Conservation (phyloP, 306 rosid species). For the Quercus wislizeni region DNA sequence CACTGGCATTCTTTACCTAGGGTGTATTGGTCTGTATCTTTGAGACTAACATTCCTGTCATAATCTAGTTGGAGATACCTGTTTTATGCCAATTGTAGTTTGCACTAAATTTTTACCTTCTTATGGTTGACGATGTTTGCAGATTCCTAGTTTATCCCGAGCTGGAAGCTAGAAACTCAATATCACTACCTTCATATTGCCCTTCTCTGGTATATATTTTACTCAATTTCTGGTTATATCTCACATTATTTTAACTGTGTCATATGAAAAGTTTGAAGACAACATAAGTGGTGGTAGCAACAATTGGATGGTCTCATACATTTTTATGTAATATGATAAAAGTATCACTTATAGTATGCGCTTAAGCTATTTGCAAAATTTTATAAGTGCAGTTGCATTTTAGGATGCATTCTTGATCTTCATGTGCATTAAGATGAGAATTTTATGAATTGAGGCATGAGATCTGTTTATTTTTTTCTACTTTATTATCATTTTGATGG, state of each 20-base stretch:
- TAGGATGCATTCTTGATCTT: background rate
- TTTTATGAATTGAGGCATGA: background rate
- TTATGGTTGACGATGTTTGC: slow-evolving; percentile 32
- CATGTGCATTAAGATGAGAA: background rate
- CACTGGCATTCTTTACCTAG: background rate
- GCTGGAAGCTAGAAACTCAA: slow-evolving; percentile 85
- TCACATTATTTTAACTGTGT: slow-evolving; percentile 8
- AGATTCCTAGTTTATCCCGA: slow-evolving; percentile 88
- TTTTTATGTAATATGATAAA: slow-evolving; percentile 13
- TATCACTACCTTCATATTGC: slow-evolving; percentile 70
- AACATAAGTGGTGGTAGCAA: background rate
- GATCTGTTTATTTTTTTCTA: background rate
- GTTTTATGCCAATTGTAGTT: slow-evolving; percentile 12
- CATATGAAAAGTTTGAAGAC: background rate
- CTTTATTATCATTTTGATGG: background rate
- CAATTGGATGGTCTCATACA: slow-evolving; percentile 8
- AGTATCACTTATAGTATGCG: slow-evolving; percentile 5
- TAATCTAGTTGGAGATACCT: background rate
- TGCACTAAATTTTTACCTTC: slow-evolving; percentile 8
- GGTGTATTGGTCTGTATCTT: background rate
- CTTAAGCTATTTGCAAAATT: slow-evolving; percentile 17
- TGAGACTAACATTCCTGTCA: background rate
- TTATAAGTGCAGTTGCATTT: background rate
- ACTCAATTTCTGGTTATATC: slow-evolving; percentile 17
- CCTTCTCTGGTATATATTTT: slow-evolving; percentile 52